Evolutionary conservation across 1,139 yeast species (phyloP), one percentile per base, ranked within the genome.

Genomic region (Suhomyces kunorum): DNA sequence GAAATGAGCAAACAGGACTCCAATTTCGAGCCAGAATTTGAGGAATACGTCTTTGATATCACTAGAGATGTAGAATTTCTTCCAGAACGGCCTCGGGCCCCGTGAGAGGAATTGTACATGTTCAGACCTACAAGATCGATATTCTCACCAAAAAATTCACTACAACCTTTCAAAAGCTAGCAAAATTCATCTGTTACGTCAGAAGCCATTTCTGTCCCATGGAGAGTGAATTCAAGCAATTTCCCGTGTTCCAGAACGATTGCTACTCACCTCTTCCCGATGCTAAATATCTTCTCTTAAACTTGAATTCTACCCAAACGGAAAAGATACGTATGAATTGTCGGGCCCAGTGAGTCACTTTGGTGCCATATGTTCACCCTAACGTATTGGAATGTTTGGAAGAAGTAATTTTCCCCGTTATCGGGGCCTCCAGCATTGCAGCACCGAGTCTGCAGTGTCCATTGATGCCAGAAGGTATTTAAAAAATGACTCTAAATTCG

Each of bases 361-460:
- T 48, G 33, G 45, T 48, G 3, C 44, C 49, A 6, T 39, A 39
- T 30, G 33, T 48, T n/a, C 46, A 46, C 13, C 31, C 47, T 1
- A 26, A 47, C 2, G 49, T 43, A 1, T 27, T 43, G 16, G 28
- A 38, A 9, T 39, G 47, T 14, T 33, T 49, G 16, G 44, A 45
- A 18, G 36, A 42, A 8, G n/a, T 31, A 4, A 16, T 36, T 20
- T 16, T 36, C 13, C 8, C 35, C 6, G n/a, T 3, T 7, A 13
- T 12, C 11, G 27, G 20, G 3, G 7, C n/a, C n/a, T 17, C 12
- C 11, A 42, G 44, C 11, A 40, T 6, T 41, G 35, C 34, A 36
- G 47, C n/a, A 46, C 48, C 12, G 36, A 33, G n/a, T 30, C 46
- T 13, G 29, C 39, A 6, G 34, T 42, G 8, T 50, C 54, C 4